phyloP scores from a whole-genome alignment of 192 early-diverging fungal genomes.

The Entomortierella lignicola region DNA sequence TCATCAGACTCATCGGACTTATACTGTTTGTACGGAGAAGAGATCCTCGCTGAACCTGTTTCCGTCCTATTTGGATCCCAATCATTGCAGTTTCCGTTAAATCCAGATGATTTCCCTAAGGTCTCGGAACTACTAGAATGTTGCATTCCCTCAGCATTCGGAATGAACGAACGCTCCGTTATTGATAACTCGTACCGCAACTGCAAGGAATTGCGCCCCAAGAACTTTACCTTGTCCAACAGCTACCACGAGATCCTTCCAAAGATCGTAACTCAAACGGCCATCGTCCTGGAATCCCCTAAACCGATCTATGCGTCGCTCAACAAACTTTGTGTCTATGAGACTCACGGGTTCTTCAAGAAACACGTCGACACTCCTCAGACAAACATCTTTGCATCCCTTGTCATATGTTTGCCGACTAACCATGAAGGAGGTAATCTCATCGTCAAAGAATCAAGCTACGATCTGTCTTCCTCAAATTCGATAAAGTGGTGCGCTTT shows the following conservation, averaged over 20 bases:
- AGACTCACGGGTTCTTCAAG: constrained; percentile 14
- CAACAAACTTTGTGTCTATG: constrained; percentile 16
- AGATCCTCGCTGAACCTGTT: too few species aligned
- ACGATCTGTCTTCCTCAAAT: background rate
- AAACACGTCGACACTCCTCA: constrained; percentile 9
- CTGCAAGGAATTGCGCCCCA: constrained; percentile 8
- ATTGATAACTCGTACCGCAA: constrained; percentile 8
- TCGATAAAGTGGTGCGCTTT: constrained; percentile 16
- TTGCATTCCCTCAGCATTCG: too few species aligned
- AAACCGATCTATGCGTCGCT: constrained; percentile 16
- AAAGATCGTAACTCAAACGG: background rate
- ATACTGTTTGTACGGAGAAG: too few species aligned
- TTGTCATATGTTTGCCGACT: constrained; percentile 9
- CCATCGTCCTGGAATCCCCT: constrained; percentile 6
- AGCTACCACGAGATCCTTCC: constrained; percentile 12
- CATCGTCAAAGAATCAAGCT: background rate
- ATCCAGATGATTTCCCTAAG: too few species aligned
- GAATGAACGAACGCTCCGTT: background rate
- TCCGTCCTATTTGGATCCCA: too few species aligned
- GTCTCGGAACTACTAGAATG: too few species aligned
- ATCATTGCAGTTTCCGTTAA: too few species aligned
- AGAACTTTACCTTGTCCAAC: constrained; percentile 5
- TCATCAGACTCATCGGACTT: too few species aligned
- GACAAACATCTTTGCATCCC: constrained; percentile 14
- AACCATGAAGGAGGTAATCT: constrained; percentile 9